A percentile compares a stretch with the other conserved stretches of the same genome.
Evolutionary conservation across 345 rosid genomes (phyloP).

Genomic region (Aquilaria sinensis): DNA sequence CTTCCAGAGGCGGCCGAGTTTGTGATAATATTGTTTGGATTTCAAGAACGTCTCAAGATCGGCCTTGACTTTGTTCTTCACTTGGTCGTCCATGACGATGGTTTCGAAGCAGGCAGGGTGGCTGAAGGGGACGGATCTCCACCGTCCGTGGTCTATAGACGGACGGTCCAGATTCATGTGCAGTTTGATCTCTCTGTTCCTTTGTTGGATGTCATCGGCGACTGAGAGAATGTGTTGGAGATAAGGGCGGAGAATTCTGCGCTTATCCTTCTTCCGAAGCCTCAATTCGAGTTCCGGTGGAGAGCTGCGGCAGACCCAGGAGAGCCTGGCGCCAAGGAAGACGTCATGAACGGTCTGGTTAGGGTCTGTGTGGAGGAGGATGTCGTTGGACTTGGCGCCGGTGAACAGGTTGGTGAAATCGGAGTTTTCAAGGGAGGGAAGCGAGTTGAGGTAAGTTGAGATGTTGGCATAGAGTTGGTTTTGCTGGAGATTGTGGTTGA

Average conservation of each 20-base stretch:
- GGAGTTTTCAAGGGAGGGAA: conserved; percentile 47
- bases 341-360: conserved; percentile 34
- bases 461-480: conserved; percentile 45
- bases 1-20: conserved; percentile 65
- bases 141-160: conserved; percentile 23
- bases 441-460: conserved; percentile 42
- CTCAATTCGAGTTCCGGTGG: conserved; percentile 29
- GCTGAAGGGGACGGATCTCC: conserved; percentile 48
- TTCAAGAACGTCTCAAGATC: conserved; percentile 59
- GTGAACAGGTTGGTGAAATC: conserved; percentile 49
- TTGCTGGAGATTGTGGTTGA: conserved; percentile 38
- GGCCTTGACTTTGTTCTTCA: conserved; percentile 40
- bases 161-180: conserved; percentile 26
- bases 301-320: conserved; percentile 32
- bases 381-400: conserved; percentile 42
- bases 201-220: conserved; percentile 37
- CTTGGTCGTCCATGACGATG: conserved; percentile 48
- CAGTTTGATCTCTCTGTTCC: conserved; percentile 31
- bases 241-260: conserved; percentile 58
- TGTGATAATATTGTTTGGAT: conserved; percentile 53
- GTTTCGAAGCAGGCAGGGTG: conserved; percentile 63
- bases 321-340: conserved; percentile 47
- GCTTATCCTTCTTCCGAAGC: conserved; percentile 44
- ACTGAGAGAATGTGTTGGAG: conserved; percentile 51
- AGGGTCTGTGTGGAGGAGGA: conserved; percentile 33